phyloP scores from a whole-genome alignment of 768 basidiomycete species.

The Neoboletus brunneissimus region DNA sequence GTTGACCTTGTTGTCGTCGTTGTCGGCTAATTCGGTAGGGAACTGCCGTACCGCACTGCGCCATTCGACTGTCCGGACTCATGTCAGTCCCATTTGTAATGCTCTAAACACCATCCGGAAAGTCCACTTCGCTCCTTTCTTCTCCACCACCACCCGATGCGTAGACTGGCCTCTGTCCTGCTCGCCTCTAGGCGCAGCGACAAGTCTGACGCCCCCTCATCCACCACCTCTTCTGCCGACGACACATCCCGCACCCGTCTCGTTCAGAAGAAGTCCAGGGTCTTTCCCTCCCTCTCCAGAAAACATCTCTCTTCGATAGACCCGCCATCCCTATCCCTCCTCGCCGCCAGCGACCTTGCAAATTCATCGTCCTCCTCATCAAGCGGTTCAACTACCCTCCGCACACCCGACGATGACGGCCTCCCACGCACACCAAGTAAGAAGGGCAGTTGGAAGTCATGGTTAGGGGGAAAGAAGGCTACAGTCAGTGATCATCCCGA shows the following conservation, averaged over 20 bases:
- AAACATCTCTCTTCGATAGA: constrained; percentile 19
- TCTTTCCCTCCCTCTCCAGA: constrained; percentile 30
- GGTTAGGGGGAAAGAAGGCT: constrained; percentile 45
- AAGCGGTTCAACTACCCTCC: constrained; percentile 49
- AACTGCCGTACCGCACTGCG: constrained; percentile 11
- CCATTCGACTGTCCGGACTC: constrained; percentile 1
- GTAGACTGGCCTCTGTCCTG: constrained; percentile 63
- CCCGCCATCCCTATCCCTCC: constrained; percentile 18
- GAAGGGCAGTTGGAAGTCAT: constrained; percentile 55
- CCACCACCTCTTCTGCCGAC: constrained; percentile 17
- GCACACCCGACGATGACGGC: constrained; percentile 60
- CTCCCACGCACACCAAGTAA: constrained; percentile 33
- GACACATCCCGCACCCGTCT: constrained; percentile 11
- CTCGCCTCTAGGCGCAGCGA: constrained; percentile 39
- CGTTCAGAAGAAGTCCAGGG: constrained; percentile 22
- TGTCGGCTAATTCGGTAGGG: constrained; percentile 21
- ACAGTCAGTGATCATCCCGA: constrained; percentile 27
- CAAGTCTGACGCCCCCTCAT: constrained; percentile 22
- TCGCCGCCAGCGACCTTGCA: constrained; percentile 34
- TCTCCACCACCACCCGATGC: constrained; percentile 44
- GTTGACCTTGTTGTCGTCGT: constrained; percentile 5
- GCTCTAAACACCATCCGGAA: constrained; percentile 20
- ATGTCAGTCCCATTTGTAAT: constrained; percentile 37
- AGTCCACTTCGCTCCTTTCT: constrained; percentile 21
- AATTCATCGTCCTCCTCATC: constrained; percentile 63